Evolutionary conservation across 2,329 filamentous ascomycete genomes (phyloP).

Genomic region (Aureobasidium leucospermi): DNA sequence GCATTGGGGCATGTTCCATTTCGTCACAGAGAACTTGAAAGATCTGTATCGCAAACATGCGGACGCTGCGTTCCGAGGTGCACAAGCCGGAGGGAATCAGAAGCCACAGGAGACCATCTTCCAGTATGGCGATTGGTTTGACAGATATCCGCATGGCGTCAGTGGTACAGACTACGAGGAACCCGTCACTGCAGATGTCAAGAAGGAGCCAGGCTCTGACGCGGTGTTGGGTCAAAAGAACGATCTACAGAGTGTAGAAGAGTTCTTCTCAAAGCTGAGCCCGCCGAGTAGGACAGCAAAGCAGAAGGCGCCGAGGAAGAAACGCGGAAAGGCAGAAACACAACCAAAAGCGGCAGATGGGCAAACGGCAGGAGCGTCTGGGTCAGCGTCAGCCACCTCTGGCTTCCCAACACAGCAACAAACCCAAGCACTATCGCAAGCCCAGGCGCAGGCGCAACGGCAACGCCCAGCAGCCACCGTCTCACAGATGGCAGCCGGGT

Average conservation of each 20-base stretch:
- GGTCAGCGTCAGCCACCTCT: slow-evolving; percentile 12
- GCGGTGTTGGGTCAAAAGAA: slow-evolving; percentile 82
- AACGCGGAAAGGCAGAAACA: slow-evolving; percentile 24
- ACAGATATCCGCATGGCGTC: slow-evolving; percentile 86
- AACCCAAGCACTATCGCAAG: slow-evolving; percentile 2
- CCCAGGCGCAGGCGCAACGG: slow-evolving; percentile 21
- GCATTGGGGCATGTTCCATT: slow-evolving; percentile 98
- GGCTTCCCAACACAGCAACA: slow-evolving; percentile 23
- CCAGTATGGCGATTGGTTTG: slow-evolving; percentile 97
- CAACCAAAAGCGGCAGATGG: slow-evolving; percentile 13
- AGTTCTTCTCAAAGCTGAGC: slow-evolving; percentile 80
- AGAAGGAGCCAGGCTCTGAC: slow-evolving; percentile 75
- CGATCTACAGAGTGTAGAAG: slow-evolving; percentile 86
- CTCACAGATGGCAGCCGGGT: neutral
- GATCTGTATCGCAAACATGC: slow-evolving; percentile 80
- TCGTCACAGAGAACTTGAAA: slow-evolving; percentile 87
- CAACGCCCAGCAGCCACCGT: slow-evolving; percentile 12
- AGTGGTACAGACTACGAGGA: slow-evolving; percentile 78
- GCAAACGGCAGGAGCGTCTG: neutral
- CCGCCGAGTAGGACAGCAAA: slow-evolving; percentile 44
- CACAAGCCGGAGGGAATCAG: slow-evolving; percentile 35
- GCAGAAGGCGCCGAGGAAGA: slow-evolving; percentile 31
- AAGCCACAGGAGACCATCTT: slow-evolving; percentile 50
- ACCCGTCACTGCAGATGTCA: slow-evolving; percentile 52
- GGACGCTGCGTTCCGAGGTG: slow-evolving; percentile 67